phyloP scores from a whole-genome alignment of 1,284 basidiomycete genomes.

The Leccinum subspadiceum region DNA sequence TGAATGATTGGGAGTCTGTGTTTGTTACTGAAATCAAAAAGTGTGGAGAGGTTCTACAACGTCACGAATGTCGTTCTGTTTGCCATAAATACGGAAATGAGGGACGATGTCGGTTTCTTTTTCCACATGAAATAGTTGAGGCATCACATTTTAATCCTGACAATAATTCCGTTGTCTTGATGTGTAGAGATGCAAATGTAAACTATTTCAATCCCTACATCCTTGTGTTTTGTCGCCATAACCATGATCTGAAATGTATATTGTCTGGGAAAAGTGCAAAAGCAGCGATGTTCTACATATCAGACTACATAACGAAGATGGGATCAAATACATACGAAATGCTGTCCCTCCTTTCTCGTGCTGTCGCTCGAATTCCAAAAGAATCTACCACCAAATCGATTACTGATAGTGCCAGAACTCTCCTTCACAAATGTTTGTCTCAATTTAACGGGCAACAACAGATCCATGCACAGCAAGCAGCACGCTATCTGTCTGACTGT shows the following conservation, averaged over 20 bases:
- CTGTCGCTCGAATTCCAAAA: constrained; percentile 1
- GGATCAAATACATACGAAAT: constrained; percentile 11
- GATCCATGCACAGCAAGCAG: constrained; percentile 16
- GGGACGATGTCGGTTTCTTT: constrained; percentile 1
- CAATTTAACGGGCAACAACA: constrained; percentile 15
- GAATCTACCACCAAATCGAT: too few relatives aligned
- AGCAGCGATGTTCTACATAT: constrained; percentile 20
- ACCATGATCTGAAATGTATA: constrained; percentile 18
- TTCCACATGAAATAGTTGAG: constrained; percentile 10
- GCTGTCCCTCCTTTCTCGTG: constrained; percentile 5
- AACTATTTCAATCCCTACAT: constrained; percentile 14
- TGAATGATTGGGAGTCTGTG: neutral
- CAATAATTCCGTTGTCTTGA: neutral
- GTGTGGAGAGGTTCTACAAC: constrained; percentile 13
- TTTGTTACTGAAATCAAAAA: constrained; percentile 4
- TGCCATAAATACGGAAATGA: constrained; percentile 9
- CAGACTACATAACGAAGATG: constrained; percentile 17
- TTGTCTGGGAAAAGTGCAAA: constrained; percentile 12
- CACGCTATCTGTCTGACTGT: constrained; percentile 5
- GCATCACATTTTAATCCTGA: too few relatives aligned
- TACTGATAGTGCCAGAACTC: too few relatives aligned
- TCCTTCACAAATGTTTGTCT: constrained; percentile 7
- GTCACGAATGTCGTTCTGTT: constrained; percentile 4
- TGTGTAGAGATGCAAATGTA: constrained; percentile 5
- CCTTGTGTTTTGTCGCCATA: constrained; percentile 16